Conservation (phyloP, 2,329 filamentous ascomycete genomes). For the Ceratocystiopsis brevicomis region DNA sequence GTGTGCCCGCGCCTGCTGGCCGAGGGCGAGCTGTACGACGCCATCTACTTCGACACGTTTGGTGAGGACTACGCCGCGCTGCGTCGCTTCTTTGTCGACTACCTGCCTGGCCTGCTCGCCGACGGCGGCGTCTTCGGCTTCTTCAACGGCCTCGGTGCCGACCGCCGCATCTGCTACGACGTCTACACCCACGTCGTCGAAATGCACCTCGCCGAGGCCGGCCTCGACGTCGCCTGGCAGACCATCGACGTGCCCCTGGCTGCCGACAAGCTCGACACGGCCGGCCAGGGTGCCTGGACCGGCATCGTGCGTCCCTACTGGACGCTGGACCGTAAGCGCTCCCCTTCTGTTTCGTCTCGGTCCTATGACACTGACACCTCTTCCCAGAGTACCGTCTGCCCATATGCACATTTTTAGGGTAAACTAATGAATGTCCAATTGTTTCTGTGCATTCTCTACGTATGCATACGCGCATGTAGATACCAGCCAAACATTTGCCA, state of each 20-base stretch:
- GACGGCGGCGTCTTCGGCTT: constrained; percentile 61
- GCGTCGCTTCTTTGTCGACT: constrained; percentile 71
- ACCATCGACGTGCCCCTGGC: constrained; percentile 58
- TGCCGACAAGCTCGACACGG: constrained; percentile 40
- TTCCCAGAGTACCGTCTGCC: constrained; percentile 49
- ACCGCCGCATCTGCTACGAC: constrained; percentile 84
- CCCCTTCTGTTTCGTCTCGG: not conserved
- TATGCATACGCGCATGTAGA: not conserved
- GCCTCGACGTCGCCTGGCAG: constrained; percentile 76
- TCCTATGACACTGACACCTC: constrained; percentile 9
- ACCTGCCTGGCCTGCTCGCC: constrained; percentile 62
- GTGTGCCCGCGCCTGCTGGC: constrained; percentile 49
- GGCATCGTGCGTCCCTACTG: constrained; percentile 80
- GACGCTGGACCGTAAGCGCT: constrained; percentile 50
- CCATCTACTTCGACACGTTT: constrained; percentile 95
- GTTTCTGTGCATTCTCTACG: not conserved
- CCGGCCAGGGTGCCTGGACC: constrained; percentile 62
- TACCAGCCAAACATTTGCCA: not conserved
- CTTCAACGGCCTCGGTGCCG: constrained; percentile 81
- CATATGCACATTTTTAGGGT: constrained; percentile 51
- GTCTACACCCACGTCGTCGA: constrained; percentile 87
- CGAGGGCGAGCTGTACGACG: constrained; percentile 55
- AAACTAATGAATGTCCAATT: not conserved
- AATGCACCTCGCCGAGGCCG: constrained; percentile 75
- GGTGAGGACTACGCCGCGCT: constrained; percentile 83